phyloP scores from a whole-genome alignment of 129 eudicot species.

The Apium graveolens region DNA sequence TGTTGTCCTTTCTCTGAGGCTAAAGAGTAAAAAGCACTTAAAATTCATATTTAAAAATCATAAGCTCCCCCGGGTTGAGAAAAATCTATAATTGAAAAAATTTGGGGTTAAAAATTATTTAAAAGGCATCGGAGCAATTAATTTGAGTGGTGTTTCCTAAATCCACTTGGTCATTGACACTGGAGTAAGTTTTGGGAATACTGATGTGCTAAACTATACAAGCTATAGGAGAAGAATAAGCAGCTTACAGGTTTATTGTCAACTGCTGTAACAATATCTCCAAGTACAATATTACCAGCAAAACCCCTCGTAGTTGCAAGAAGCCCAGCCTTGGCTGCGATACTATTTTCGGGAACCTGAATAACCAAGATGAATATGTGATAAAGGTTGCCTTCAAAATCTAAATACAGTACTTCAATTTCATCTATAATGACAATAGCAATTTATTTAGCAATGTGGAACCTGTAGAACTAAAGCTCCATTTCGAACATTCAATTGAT shows the following conservation, averaged over 20 bases:
- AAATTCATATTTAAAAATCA: neutral
- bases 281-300: conserved; percentile 90
- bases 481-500: conserved; percentile 89
- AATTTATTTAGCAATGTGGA: neutral
- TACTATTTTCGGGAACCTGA: conserved; percentile 82
- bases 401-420: neutral
- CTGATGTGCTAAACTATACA: neutral
- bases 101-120: neutral
- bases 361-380: neutral
- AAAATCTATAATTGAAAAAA: neutral
- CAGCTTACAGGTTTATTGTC: conserved; percentile 72
- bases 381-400: neutral
- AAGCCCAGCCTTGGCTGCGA: conserved; percentile 82
- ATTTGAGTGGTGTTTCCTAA: neutral
- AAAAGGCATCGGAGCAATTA: neutral
- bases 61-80: neutral
- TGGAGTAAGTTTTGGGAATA: neutral
- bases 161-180: neutral
- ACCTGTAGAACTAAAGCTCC: conserved; percentile 95
- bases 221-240: conserved; percentile 5
- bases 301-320: conserved; percentile 87
- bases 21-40: neutral
- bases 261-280: conserved; percentile 72
- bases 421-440: neutral
- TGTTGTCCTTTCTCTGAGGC: neutral